These are phyloP conservation scores for Sphagnurus paluster DNA, from an alignment of 1,284 basidiomycete species.

Conservation along the genomic window DNA sequence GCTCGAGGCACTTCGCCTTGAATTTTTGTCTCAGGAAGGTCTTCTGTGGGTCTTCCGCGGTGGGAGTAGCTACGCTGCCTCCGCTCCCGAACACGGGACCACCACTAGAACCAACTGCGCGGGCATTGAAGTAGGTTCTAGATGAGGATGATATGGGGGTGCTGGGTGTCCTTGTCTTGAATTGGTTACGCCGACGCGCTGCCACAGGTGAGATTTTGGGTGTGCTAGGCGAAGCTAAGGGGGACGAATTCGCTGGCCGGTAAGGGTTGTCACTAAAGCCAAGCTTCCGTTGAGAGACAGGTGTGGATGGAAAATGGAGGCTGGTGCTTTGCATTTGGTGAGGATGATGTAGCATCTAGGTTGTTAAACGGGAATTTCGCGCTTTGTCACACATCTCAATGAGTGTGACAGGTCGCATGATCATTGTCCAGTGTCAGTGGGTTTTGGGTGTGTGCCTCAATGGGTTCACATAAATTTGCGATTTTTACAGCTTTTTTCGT, in stretches of 20 bases:
- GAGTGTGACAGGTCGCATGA: neutral
- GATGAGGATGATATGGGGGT: slow-evolving; percentile 21
- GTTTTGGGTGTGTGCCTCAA: too few species aligned
- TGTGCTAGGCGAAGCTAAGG: slow-evolving; percentile 36
- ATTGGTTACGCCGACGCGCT: slow-evolving; percentile 46
- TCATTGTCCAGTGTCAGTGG: too few species aligned
- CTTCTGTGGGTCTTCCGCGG: slow-evolving; percentile 36
- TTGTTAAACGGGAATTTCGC: slow-evolving; percentile 8
- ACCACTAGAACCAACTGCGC: slow-evolving; percentile 17
- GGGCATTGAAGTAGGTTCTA: slow-evolving; percentile 10
- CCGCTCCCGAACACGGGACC: slow-evolving; percentile 19
- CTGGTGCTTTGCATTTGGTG: slow-evolving; percentile 9
- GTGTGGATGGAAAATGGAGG: slow-evolving; percentile 16
- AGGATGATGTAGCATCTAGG: slow-evolving; percentile 1
- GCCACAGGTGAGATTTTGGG: slow-evolving; percentile 39
- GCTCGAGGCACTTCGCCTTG: slow-evolving; percentile 57
- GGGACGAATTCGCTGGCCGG: slow-evolving; percentile 48
- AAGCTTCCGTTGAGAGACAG: slow-evolving; percentile 7
- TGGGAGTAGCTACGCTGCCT: slow-evolving; percentile 7
- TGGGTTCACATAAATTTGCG: too few species aligned
- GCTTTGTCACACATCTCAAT: slow-evolving; percentile 2
- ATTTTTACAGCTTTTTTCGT: too few species aligned
- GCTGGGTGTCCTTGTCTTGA: slow-evolving; percentile 37
- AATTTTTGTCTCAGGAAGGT: slow-evolving; percentile 61
- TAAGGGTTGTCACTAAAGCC: slow-evolving; percentile 13